Conservation (phyloP, 805 yeast species). For the Lipomyces lipofer region DNA sequence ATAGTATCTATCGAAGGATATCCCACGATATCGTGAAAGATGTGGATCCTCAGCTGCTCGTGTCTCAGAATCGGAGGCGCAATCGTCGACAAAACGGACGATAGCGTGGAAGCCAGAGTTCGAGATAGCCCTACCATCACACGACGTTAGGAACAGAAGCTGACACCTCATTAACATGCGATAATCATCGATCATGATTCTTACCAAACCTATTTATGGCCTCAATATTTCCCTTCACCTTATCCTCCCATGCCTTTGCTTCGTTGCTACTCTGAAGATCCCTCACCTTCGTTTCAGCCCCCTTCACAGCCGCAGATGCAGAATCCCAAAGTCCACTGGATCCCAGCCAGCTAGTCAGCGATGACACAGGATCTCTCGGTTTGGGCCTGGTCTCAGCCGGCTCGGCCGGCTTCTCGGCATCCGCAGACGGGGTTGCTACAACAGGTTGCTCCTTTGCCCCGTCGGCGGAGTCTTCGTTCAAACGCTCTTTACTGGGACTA, state of each 20-base stretch:
- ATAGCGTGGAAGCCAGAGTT: conserved; percentile 39
- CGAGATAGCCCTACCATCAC: conserved; percentile 31
- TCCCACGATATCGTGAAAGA: conserved; percentile 50
- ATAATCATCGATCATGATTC: background rate
- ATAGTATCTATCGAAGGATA: conserved; percentile 50
- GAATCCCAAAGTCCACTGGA: conserved; percentile 45
- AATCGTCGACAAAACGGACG: conserved; percentile 44
- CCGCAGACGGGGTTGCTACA: background rate
- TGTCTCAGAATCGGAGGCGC: conserved; percentile 49
- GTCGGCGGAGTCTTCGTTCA: background rate
- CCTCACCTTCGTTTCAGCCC: conserved; percentile 45
- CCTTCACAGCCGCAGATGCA: conserved; percentile 44
- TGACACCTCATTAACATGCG: conserved; percentile 21
- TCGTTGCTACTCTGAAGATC: conserved; percentile 42
- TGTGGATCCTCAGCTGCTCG: conserved; percentile 46
- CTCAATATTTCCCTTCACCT: conserved; percentile 31
- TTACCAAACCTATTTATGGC: conserved; percentile 23
- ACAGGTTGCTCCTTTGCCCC: background rate
- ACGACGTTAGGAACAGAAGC: conserved; percentile 26
- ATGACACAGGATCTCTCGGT: conserved; percentile 13
- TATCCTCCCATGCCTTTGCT: conserved; percentile 32
- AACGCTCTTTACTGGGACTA: background rate
- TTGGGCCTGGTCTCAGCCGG: background rate
- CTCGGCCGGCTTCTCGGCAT: background rate
- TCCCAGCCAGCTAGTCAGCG: conserved; percentile 31